A percentile compares a stretch with the other conserved stretches of the same genome.
Evolutionary conservation across 2,329 filamentous ascomycete species (phyloP).

Genomic region (Tolypocladium tropicale): DNA sequence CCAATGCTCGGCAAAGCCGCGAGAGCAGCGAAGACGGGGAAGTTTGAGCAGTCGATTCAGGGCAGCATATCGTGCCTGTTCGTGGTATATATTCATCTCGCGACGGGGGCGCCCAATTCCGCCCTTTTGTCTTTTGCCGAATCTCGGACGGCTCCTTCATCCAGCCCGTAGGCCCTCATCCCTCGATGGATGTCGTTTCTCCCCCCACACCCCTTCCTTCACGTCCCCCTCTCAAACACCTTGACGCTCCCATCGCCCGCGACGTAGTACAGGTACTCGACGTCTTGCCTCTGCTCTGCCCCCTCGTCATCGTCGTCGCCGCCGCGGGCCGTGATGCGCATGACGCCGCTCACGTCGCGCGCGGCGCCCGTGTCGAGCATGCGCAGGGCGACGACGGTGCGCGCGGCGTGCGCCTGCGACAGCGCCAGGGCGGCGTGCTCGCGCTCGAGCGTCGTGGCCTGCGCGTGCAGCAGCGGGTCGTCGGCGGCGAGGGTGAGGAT

Average conservation of each 20-base stretch:
- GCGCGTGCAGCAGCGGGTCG: conserved; percentile 53
- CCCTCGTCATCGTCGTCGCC: conserved; percentile 16
- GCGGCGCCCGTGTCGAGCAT: conserved; percentile 81
- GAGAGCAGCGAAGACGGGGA: no score
- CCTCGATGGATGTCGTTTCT: no score
- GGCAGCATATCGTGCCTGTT: background rate
- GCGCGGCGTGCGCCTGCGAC: conserved; percentile 63
- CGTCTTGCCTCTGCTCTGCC: conserved; percentile 25
- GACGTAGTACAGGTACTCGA: conserved; percentile 74
- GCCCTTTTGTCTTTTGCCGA: background rate
- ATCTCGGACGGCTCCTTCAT: background rate
- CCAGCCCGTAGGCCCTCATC: background rate
- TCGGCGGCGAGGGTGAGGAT: conserved; percentile 65
- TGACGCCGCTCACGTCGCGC: conserved; percentile 79
- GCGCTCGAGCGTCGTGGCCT: conserved; percentile 55
- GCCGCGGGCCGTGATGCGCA: conserved; percentile 58
- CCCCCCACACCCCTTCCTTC: background rate
- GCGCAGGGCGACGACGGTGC: conserved; percentile 60
- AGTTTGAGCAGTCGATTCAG: background rate
- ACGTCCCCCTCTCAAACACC: conserved; percentile 70
- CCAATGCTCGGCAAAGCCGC: no score
- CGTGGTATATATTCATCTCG: background rate
- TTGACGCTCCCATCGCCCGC: conserved; percentile 67
- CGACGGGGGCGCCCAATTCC: background rate
- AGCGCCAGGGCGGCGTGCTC: conserved; percentile 63